Base-by-base conservation (phyloP, 139 green algal genomes). In the Coelastrella sp. region DNA sequence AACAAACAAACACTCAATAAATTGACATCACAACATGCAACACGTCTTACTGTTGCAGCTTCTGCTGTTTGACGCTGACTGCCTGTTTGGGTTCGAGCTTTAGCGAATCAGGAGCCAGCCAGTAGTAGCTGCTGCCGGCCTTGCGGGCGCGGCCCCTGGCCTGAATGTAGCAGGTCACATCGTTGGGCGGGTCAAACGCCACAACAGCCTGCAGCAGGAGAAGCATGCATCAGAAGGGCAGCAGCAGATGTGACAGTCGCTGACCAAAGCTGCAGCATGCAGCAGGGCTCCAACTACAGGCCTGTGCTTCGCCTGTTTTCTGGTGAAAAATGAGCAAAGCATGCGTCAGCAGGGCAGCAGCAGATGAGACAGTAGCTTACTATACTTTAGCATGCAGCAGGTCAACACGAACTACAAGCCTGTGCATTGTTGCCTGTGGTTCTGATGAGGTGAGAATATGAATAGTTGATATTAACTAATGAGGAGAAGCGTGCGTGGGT, bases 81-180 rank as follows among this genome's bases (percentile, higher is more conserved):
- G 82, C 63, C 73, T 20, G 25, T 68, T 70, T 85, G 58, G 0
- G 35, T 7, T 65, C 59, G 4, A 70, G 12, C 56, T 85, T 49
- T 7, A 27, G 68, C 35, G 68, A 76, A 4, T 76, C 79, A 20
- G 70, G 84, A 8, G 61, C 56, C 84, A 89, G 12, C 84, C 84
- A 89, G 68, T 27, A 72, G 56, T 89, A 82, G 27, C n/a, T n/a
- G n/a, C 84, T 89, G 68, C 70, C 70, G 7, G 11, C 11, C 57
- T 82, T 70, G 12, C 84, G 70, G 7, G 84, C 84, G 22, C 84
- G 59, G 6, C 84, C 84, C 7, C 84, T 22, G 6, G 84, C 68
- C 70, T 89, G 84, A 59, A 82, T 89, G 84, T 89, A 89, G 5
- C 20, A 14, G n/a, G 84, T 89, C 11, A 89, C 72, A 58, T 81